Percentiles rank a stretch among this genome's conserved stretches.
phyloP scores from a whole-genome alignment of 2,329 filamentous ascomycete genomes.

The Paecilomyces sp. region DNA sequence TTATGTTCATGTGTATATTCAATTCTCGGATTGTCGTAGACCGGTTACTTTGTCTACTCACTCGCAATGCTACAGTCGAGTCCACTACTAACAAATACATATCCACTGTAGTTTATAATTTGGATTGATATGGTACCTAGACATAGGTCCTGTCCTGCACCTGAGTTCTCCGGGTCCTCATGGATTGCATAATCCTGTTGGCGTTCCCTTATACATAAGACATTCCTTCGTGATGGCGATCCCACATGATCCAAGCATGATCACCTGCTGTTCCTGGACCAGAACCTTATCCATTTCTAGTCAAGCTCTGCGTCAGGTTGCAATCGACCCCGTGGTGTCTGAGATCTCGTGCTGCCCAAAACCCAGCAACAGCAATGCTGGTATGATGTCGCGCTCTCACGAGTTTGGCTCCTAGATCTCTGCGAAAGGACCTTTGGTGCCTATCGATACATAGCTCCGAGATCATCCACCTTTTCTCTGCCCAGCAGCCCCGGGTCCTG shows the following conservation, averaged over 20 bases:
- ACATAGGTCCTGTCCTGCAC: not conserved
- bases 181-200: not conserved
- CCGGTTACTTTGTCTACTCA: not conserved
- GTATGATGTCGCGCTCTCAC: not conserved
- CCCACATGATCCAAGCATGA: not conserved
- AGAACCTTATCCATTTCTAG: not conserved
- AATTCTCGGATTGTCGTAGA: too few species aligned
- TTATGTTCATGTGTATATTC: too few species aligned
- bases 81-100: not conserved
- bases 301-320: not conserved
- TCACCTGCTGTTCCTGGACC: not conserved
- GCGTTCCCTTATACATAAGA: not conserved
- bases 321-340: not conserved
- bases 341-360: not conserved
- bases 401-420: too few species aligned
- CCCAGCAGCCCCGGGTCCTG: conserved; percentile 17
- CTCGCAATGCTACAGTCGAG: not conserved
- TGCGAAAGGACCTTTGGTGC: too few species aligned
- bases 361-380: not conserved
- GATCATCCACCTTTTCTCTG: conserved; percentile 24
- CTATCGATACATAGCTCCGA: not conserved
- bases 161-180: not conserved
- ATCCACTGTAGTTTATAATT: not conserved
- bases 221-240: not conserved
- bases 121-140: not conserved